Percentiles rank a stretch among this genome's conserved stretches.
Conservation (phyloP, 805 yeast genomes). For the Kluyveromyces wickerhamii region DNA sequence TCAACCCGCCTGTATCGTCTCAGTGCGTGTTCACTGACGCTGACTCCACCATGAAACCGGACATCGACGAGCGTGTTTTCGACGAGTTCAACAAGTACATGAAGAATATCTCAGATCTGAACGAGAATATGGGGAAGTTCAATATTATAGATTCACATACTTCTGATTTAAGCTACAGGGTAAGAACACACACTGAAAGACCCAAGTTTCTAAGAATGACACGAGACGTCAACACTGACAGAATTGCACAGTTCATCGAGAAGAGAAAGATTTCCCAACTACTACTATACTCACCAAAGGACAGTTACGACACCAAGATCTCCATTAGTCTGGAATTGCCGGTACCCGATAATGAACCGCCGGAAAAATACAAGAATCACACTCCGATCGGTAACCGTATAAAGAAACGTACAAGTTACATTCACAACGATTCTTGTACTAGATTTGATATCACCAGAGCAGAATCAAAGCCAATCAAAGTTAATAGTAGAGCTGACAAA, state of each 20-base stretch:
- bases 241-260: slow-evolving; percentile 60
- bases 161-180: slow-evolving; percentile 55
- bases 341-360: slow-evolving; percentile 42
- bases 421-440: slow-evolving; percentile 68
- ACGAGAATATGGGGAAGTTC: slow-evolving; percentile 47
- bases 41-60: slow-evolving; percentile 54
- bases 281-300: slow-evolving; percentile 65
- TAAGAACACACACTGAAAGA: slow-evolving; percentile 53
- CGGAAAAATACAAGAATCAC: slow-evolving; percentile 44
- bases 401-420: slow-evolving; percentile 65
- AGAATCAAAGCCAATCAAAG: slow-evolving; percentile 19
- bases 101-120: slow-evolving; percentile 43
- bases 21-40: slow-evolving; percentile 56
- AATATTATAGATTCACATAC: slow-evolving; percentile 53
- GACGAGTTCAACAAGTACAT: slow-evolving; percentile 48
- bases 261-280: slow-evolving; percentile 70
- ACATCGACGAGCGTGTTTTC: slow-evolving; percentile 56
- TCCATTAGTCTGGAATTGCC: slow-evolving; percentile 77
- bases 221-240: slow-evolving; percentile 57
- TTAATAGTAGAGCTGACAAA: slow-evolving; percentile 27
- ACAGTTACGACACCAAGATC: slow-evolving; percentile 67
- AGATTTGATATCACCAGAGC: slow-evolving; percentile 59
- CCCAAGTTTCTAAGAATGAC: slow-evolving; percentile 61
- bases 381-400: slow-evolving; percentile 52
- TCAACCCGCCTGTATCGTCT: slow-evolving; percentile 58